These are phyloP conservation scores for Cyberlindnera americana DNA, from an alignment of 805 yeast genomes.

Conservation along the genomic window DNA sequence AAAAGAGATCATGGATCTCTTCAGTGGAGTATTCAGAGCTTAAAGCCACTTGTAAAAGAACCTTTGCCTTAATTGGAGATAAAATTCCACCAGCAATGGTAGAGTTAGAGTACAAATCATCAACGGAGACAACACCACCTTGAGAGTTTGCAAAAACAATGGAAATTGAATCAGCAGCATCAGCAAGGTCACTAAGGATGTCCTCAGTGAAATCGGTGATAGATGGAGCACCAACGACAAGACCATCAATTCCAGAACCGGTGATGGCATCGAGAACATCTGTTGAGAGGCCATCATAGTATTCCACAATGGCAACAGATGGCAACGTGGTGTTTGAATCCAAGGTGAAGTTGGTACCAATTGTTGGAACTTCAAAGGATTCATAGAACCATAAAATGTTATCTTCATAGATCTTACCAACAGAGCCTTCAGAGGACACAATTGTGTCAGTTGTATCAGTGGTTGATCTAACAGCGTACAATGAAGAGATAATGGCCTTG, in stretches of 20 bases:
- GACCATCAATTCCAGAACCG: conserved; percentile 37
- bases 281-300: conserved; percentile 42
- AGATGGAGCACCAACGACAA: conserved; percentile 49
- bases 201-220: conserved; percentile 40
- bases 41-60: conserved; percentile 47
- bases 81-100: conserved; percentile 49
- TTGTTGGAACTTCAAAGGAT: conserved; percentile 7
- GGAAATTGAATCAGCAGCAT: conserved; percentile 36
- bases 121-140: conserved; percentile 14
- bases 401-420: conserved; percentile 46
- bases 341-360: conserved; percentile 15
- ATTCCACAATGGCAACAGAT: conserved; percentile 41
- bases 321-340: conserved; percentile 18
- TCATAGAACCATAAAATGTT: conserved; percentile 37
- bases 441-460: conserved; percentile 46
- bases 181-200: conserved; percentile 26
- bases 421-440: conserved; percentile 37
- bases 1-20: conserved; percentile 43
- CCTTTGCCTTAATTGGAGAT: conserved; percentile 49
- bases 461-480: conserved; percentile 46
- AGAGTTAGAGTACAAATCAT: conserved; percentile 9
- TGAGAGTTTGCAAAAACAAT: conserved; percentile 38
- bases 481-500: conserved; percentile 43
- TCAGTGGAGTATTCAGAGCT: conserved; percentile 35
- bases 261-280: conserved; percentile 33